Evolutionary conservation across 768 basidiomycete genomes (phyloP), one percentile per base, ranked within the genome.

Genomic region (Clathrus columnatus): DNA sequence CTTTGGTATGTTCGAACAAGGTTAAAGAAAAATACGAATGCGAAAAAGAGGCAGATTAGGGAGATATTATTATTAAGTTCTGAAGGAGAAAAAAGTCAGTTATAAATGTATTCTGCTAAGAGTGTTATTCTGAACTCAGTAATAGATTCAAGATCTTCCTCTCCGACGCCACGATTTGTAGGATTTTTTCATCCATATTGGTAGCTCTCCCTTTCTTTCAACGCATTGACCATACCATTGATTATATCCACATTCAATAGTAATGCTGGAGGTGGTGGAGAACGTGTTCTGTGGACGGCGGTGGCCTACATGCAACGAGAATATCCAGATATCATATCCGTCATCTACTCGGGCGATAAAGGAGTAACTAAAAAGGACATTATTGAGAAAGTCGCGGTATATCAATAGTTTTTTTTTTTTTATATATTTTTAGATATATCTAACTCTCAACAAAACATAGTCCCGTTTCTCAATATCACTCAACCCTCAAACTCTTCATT

Each of bases 101-200:
- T 36, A 36, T 36, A 4, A 8, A 36, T 36, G 36, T n/a, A 2
- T n/a, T 14, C n/a, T 14, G 36, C n/a, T n/a, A 11, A 36, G 10
- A 8, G 36, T 36, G 11, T 36, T 14, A 36, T 14, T 11, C 36
- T 36, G 10, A 36, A 36, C n/a, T 36, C 36, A 36, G n/a, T 36
- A 36, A 4, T 36, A 36, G 4, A 36, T 36, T 8, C n/a, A 36
- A n/a, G 36, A 8, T 11, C 11, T 8, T 8, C 36, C n/a, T 8
- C 36, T n/a, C n/a, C n/a, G n/a, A n/a, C n/a, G 36, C n/a, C n/a
- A 11, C 44, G 63, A 46, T 69, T 93, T 18, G 73, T 93, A 2
- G 93, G 87, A 0, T 87, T 94, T 71, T 95, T 96, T 66, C 94
- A 98, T 72, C 94, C 94, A 0, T 98, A 94, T 67, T 98, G 93